A percentile compares a stretch with the other conserved stretches of the same genome.
phyloP scores from a whole-genome alignment of 2,329 filamentous ascomycete genomes.

The Neonectria ditissima region DNA sequence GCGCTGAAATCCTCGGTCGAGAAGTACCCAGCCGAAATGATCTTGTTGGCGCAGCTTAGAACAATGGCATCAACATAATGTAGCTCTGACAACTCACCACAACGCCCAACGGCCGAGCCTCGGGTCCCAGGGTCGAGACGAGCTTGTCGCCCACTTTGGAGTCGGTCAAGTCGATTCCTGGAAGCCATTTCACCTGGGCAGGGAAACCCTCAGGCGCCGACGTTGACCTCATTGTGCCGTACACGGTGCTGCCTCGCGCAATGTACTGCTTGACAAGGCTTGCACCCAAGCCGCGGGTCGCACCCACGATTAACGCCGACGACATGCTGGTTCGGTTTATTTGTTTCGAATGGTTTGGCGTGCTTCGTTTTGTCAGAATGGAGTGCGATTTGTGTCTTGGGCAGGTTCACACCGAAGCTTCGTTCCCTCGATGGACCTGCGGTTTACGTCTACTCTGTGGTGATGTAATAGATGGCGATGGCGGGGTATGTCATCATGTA shows the following conservation, averaged over 20 bases:
- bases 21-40: conserved; percentile 79
- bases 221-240: conserved; percentile 68
- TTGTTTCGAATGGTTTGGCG: not conserved
- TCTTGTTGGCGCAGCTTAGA: conserved; percentile 50
- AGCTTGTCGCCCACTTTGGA: conserved; percentile 61
- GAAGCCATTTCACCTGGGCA: conserved; percentile 66
- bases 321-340: conserved; percentile 50
- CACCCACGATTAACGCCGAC: conserved; percentile 73
- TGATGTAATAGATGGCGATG: conserved; percentile 38
- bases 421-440: conserved; percentile 1
- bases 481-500: conserved; percentile 24
- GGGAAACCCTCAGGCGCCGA: conserved; percentile 56
- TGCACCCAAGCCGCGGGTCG: conserved; percentile 75
- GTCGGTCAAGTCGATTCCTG: conserved; percentile 66
- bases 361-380: not conserved
- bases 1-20: conserved; percentile 70
- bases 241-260: conserved; percentile 61
- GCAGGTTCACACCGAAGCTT: not conserved
- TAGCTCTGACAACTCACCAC: conserved; percentile 52
- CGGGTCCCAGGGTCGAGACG: conserved; percentile 54
- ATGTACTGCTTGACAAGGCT: conserved; percentile 71
- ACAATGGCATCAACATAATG: not conserved
- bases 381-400: conserved; percentile 1
- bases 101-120: conserved; percentile 54
- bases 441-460: conserved; percentile 10